Evolutionary conservation across 495 filamentous ascomycete species (phyloP), one percentile per base, ranked within the genome.

Genomic region (Paragyromitra xinjiangensis): DNA sequence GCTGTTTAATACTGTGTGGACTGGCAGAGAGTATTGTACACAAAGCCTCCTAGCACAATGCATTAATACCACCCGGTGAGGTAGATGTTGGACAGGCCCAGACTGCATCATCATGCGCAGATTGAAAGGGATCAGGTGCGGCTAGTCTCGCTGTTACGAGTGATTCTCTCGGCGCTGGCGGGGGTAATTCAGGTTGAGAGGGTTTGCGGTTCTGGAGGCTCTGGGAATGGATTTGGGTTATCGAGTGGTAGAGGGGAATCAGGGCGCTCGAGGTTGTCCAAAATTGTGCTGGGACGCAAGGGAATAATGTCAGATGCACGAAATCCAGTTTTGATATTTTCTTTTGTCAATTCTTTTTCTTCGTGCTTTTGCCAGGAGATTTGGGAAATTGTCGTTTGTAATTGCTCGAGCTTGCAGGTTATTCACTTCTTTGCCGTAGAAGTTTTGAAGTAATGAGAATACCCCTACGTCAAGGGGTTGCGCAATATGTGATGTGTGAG

Each of bases 361-460:
- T 44, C 16, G 0, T 5, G 37, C 19, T 11, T n/a, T n/a, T 1
- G 34, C 14, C 1, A 64, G 39, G 3, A 48, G n/a, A 22, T 26
- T 64, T 19, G n/a, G 61, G n/a, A 44, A 44, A 44, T 64, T 26
- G 39, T 24, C 8, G 19, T 64, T 64, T 16, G 50, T 53, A 5
- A 42, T 64, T n/a, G 61, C 34, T 19, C 39, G 4, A 22, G 34
- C 5, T 42, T 64, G 61, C 61, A 50, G 6, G 2, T 65, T 65
- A 26, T 48, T 65, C 1, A 65, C 42, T 24, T 65, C 42, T 51
- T 51, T 34, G 2, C 63, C 44, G 12, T 65, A 65, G 7, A 65
- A 29, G 40, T 51, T 50, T 14, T 65, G 19, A 14, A 65, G 22
- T 1, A 2, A 65, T 7, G 42, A 65, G 19, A 50, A 34, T 26